Conservation (phyloP, 2,329 filamentous ascomycete species). For the Hymenoscyphus fraxineus region DNA sequence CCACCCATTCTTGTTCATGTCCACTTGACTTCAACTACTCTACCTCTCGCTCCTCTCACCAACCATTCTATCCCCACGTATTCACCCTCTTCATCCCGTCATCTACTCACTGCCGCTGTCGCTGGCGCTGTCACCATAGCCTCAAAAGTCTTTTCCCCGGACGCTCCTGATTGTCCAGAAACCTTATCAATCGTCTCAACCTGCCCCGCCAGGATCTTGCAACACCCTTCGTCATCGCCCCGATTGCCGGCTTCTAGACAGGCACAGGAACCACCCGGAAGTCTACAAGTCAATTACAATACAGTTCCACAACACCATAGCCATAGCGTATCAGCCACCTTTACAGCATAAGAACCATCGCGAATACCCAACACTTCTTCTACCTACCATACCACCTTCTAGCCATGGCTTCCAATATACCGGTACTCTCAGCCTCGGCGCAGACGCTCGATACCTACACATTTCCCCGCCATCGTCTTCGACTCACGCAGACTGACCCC, state of each 20-base stretch:
- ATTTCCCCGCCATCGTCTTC: constrained; percentile 58
- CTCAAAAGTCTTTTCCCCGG: neutral
- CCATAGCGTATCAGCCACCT: neutral
- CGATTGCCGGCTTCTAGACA: neutral
- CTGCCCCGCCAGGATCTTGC: neutral
- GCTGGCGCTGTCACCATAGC: neutral
- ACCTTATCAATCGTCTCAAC: neutral
- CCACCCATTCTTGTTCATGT: constrained; percentile 5
- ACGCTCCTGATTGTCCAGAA: neutral
- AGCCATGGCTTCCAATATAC: constrained; percentile 14
- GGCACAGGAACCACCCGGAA: neutral
- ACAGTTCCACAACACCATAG: neutral
- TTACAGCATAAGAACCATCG: neutral
- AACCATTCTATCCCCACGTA: neutral
- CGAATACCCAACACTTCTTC: neutral
- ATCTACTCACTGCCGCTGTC: neutral
- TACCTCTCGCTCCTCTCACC: neutral
- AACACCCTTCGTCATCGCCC: neutral
- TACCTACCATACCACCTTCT: neutral
- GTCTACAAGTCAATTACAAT: neutral
- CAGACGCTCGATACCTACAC: constrained; percentile 17
- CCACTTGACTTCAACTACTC: neutral
- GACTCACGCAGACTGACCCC: constrained; percentile 50
- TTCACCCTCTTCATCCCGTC: neutral
- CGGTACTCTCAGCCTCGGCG: constrained; percentile 11